Evolutionary conservation across 352 stramenopile genomes (phyloP), one percentile per base, ranked within the genome.

Genomic region (Pythium plurisporium): DNA sequence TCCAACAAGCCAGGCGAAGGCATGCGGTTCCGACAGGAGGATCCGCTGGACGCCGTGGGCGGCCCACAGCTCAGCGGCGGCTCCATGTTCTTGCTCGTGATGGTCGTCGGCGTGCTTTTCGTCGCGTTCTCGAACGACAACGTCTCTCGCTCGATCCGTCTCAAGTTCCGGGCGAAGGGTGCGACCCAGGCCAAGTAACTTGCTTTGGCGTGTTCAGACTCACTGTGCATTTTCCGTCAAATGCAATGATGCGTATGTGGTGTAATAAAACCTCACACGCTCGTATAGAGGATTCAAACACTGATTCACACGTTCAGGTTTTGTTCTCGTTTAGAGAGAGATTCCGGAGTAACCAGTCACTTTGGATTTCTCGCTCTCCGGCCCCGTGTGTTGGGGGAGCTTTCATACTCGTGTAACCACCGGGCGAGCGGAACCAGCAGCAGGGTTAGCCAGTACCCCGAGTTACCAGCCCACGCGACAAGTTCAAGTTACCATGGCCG

Each of bases 91-190:
- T 56, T 89, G 33, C 69, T 91, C 43, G 19, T 88, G 23, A 49
- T 89, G 27, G 63, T 83, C 23, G 57, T 89, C 2, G 73, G 70
- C n/a, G 62, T 76, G 19, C 25, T 84, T 11, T 78, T 93, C 43
- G 72, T 93, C 20, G 66, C 64, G 45, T 64, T 82, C 55, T 89
- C 82, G 34, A 93, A 87, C 59, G 80, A 93, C 59, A 61, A 67
- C 19, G 55, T 82, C 27, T 92, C 80, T 30, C 62, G 69, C 19
- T 62, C 55, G 20, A 79, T 89, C 38, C 81, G 81, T 26, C 72
- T 64, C 49, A 55, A 67, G 63, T 79, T 76, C 59, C 72, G 66
- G 23, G 56, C 59, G 37, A 86, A 80, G 50, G 29, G 61, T 19
- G 59, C 59, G 47, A 69, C 59, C 15, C 68, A 58, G 57, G 51